Conservation (phyloP, 768 basidiomycete genomes). For the Leccinum aurantiacum region DNA sequence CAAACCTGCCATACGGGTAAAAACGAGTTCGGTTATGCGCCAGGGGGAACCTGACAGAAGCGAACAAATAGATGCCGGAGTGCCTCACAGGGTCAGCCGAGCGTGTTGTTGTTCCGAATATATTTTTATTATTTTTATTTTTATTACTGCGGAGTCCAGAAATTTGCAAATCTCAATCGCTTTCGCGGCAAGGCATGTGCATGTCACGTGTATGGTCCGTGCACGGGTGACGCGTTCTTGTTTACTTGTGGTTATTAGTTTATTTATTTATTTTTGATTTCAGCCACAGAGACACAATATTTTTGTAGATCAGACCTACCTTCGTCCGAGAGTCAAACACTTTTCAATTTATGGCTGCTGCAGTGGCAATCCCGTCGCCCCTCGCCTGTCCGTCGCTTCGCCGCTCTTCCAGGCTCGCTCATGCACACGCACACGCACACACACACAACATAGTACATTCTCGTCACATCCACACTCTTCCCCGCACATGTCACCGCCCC, state of each 20-base stretch:
- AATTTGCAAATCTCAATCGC: background rate
- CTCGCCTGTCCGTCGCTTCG: constrained; percentile 30
- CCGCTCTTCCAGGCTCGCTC: constrained; percentile 29
- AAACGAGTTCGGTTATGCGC: too few relatives aligned
- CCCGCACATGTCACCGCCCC: constrained; percentile 27
- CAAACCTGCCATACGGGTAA: too few relatives aligned
- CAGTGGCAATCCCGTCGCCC: constrained; percentile 20
- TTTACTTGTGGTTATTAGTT: background rate
- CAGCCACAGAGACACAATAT: too few relatives aligned
- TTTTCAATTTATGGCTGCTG: constrained; percentile 27
- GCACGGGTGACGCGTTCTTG: constrained; percentile 22
- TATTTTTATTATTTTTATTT: too few relatives aligned
- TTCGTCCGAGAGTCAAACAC: constrained; percentile 8
- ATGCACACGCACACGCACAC: constrained; percentile 9
- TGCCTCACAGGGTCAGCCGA: too few relatives aligned
- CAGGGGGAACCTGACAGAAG: too few relatives aligned
- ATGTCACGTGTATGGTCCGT: constrained; percentile 31
- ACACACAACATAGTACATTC: too few relatives aligned
- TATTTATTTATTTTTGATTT: background rate
- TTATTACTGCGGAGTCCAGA: too few relatives aligned
- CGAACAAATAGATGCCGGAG: too few relatives aligned
- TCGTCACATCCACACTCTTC: constrained; percentile 26
- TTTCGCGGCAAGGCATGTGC: background rate
- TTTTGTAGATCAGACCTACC: constrained; percentile 10
- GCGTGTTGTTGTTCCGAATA: too few relatives aligned